Evolutionary conservation across 2,329 filamentous ascomycete species (phyloP).

Genomic region (Zymoseptoria tritici): DNA sequence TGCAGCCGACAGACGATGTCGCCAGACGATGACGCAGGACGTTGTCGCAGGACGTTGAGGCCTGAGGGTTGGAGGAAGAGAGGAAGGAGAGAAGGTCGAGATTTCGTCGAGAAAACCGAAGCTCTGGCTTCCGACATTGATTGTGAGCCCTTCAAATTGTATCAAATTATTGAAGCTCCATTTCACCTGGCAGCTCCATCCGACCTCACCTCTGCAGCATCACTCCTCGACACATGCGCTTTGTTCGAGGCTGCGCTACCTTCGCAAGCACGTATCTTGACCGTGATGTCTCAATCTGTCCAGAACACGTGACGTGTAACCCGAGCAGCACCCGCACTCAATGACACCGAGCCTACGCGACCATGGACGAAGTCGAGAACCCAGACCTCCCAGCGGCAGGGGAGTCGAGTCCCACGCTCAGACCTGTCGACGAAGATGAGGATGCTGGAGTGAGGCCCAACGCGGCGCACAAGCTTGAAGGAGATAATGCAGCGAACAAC

Average conservation of each 20-base stretch:
- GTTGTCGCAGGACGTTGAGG: too few species aligned
- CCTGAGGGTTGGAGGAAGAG: neutral
- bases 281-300: neutral
- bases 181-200: neutral
- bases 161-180: neutral
- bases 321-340: neutral
- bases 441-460: conserved; percentile 7
- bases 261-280: neutral
- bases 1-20: neutral
- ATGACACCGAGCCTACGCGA: neutral
- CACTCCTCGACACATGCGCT: neutral
- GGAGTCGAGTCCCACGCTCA: conserved; percentile 26
- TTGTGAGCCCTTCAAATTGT: neutral
- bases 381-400: conserved; percentile 29
- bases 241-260: neutral
- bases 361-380: conserved; percentile 34
- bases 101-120: neutral
- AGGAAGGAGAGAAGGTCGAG: neutral
- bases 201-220: neutral
- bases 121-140: neutral
- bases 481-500: conserved; percentile 11
- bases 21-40: too few species aligned
- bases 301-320: neutral
- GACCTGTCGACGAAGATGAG: conserved; percentile 20
- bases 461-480: conserved; percentile 3